Evolutionary conservation across 2,329 filamentous ascomycete genomes (phyloP).

Genomic region (Colletotrichum karsti): DNA sequence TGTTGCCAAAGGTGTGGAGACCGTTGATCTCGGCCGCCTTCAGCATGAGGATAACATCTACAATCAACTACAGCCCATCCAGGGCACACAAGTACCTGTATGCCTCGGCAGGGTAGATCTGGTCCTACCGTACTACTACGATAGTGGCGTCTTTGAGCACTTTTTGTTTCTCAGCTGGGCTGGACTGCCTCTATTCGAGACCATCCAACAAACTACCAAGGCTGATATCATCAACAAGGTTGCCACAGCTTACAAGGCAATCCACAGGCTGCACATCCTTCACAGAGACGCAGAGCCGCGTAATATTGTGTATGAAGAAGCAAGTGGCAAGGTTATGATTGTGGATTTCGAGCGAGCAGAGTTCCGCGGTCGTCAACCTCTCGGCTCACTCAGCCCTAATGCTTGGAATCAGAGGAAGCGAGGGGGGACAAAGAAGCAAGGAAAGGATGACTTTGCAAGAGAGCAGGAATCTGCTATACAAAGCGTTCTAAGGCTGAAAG

Average conservation of each 20-base stretch:
- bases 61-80: constrained; percentile 35
- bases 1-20: constrained; percentile 48
- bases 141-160: constrained; percentile 29
- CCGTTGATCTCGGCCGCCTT: constrained; percentile 30
- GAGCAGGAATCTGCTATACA: not conserved
- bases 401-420: not conserved
- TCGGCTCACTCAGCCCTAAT: not conserved
- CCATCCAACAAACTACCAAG: too few species aligned
- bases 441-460: not conserved
- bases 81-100: constrained; percentile 44
- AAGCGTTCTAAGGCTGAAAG: not conserved
- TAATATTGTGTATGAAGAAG: not conserved
- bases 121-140: constrained; percentile 38
- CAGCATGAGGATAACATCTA: constrained; percentile 42
- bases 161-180: too few species aligned
- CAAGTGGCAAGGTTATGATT: not conserved
- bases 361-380: not conserved
- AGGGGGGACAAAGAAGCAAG: not conserved
- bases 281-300: not conserved
- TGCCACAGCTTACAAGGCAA: not conserved
- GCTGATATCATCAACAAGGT: not conserved
- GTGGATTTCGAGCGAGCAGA: not conserved
- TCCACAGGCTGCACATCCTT: not conserved
- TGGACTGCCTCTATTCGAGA: too few species aligned
- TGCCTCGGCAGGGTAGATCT: constrained; percentile 43